These are phyloP conservation scores for Tolypocladium ovalisporum DNA, from an alignment of 2,329 filamentous ascomycete species.

Conservation along the genomic window DNA sequence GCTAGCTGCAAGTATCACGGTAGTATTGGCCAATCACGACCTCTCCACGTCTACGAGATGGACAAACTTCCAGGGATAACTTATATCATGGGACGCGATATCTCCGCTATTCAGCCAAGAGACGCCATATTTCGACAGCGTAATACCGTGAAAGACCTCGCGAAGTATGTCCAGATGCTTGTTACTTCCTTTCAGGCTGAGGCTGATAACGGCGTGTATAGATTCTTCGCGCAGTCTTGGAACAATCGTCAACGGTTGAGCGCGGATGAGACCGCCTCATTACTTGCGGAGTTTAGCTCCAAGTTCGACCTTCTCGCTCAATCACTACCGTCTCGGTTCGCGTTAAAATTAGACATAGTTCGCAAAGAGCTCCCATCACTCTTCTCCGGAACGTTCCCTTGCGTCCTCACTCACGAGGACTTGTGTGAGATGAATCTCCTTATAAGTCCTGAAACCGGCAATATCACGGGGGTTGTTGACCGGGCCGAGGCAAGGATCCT, in stretches of 20 bases:
- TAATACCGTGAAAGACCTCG: constrained; percentile 4
- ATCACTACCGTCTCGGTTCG: constrained; percentile 5
- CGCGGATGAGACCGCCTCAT: background rate
- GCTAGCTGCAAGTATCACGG: constrained; percentile 4
- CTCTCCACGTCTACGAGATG: constrained; percentile 8
- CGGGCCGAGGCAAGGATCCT: constrained; percentile 15
- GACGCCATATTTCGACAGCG: background rate
- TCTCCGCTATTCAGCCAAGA: background rate
- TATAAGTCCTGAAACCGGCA: constrained; percentile 11
- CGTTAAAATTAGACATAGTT: background rate
- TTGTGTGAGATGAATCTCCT: constrained; percentile 18
- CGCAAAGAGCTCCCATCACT: background rate
- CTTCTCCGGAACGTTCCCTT: background rate
- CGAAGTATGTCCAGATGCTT: background rate
- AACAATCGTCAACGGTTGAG: background rate
- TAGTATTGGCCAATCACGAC: constrained; percentile 3
- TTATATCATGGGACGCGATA: constrained; percentile 5
- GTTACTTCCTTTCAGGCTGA: background rate
- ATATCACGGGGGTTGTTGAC: constrained; percentile 18
- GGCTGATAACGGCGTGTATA: constrained; percentile 1
- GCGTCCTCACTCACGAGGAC: constrained; percentile 10
- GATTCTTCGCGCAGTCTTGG: constrained; percentile 10
- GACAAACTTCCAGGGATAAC: constrained; percentile 5
- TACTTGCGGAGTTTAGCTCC: constrained; percentile 2
- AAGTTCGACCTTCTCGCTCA: constrained; percentile 2